These are phyloP conservation scores for Tetraselmis striata DNA, from an alignment of 139 green algal species.

Conservation along the genomic window DNA sequence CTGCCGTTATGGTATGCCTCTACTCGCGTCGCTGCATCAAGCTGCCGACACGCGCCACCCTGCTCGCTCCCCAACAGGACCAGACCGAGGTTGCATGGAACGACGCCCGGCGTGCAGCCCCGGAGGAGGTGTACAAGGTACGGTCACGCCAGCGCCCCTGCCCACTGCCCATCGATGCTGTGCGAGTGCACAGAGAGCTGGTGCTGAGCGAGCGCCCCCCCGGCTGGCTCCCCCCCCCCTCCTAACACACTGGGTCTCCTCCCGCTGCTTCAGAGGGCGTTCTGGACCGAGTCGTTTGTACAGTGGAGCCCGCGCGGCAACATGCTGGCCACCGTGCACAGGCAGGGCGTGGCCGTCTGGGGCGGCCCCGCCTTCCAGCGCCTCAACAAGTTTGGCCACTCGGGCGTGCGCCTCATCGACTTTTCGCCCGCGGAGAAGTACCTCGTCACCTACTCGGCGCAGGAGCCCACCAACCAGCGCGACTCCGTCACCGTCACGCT, in stretches of 20 bases:
- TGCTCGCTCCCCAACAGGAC: too few relatives aligned
- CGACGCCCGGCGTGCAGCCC: constrained; percentile 37
- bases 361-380: constrained; percentile 71
- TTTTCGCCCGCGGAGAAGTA: constrained; percentile 87
- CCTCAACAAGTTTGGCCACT: constrained; percentile 58
- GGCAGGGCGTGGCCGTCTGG: constrained; percentile 86
- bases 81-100: constrained; percentile 75
- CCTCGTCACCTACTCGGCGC: constrained; percentile 66
- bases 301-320: constrained; percentile 83
- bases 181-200: too few relatives aligned
- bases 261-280: constrained; percentile 56
- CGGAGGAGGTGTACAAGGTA: constrained; percentile 28
- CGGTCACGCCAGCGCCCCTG: too few relatives aligned
- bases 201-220: constrained; percentile 3
- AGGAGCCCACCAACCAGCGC: constrained; percentile 56
- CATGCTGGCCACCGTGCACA: constrained; percentile 80
- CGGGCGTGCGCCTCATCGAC: constrained; percentile 67
- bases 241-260: not conserved
- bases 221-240: not conserved
- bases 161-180: too few relatives aligned
- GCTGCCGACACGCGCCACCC: too few relatives aligned
- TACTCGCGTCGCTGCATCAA: too few relatives aligned
- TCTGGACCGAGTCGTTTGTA: constrained; percentile 92
- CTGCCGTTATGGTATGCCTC: too few relatives aligned
- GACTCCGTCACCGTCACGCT: constrained; percentile 51